Conservation (phyloP, 352 stramenopile species). For the Phytophthora fragariaefolia region DNA sequence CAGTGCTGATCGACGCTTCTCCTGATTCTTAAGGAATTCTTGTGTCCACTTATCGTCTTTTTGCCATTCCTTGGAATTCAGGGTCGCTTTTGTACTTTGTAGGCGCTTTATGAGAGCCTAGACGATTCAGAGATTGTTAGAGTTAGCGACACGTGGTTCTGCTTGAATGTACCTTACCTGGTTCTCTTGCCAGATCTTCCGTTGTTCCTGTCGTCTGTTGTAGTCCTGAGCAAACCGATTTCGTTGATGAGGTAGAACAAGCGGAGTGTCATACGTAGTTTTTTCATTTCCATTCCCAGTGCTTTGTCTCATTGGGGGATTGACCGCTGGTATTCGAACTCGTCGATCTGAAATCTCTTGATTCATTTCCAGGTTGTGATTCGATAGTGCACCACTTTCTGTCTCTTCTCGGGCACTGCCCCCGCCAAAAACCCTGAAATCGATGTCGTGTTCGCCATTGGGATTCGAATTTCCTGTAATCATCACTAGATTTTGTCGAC, state of each 20-base stretch:
- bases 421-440: conserved; percentile 8
- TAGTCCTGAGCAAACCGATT: conserved; percentile 46
- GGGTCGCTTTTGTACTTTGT: conserved; percentile 65
- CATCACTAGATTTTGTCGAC: conserved; percentile 19
- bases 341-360: conserved; percentile 21
- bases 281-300: conserved; percentile 12
- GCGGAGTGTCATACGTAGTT: conserved; percentile 28
- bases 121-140: background rate
- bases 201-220: conserved; percentile 70
- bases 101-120: conserved; percentile 67
- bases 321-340: conserved; percentile 19
- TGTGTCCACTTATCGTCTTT: conserved; percentile 79
- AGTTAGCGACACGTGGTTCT: background rate
- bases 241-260: conserved; percentile 23
- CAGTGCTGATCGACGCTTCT: conserved; percentile 52
- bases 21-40: conserved; percentile 66
- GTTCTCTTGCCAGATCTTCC: conserved; percentile 80
- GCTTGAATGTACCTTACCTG: conserved; percentile 39
- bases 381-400: conserved; percentile 3
- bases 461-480: conserved; percentile 6
- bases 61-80: conserved; percentile 74
- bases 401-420: conserved; percentile 28
- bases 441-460: conserved; percentile 17
- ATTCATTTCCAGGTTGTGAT: conserved; percentile 16
- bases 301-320: conserved; percentile 16